Evolutionary conservation across 768 basidiomycete genomes (phyloP).

Genomic region (Amylocystis lapponica): DNA sequence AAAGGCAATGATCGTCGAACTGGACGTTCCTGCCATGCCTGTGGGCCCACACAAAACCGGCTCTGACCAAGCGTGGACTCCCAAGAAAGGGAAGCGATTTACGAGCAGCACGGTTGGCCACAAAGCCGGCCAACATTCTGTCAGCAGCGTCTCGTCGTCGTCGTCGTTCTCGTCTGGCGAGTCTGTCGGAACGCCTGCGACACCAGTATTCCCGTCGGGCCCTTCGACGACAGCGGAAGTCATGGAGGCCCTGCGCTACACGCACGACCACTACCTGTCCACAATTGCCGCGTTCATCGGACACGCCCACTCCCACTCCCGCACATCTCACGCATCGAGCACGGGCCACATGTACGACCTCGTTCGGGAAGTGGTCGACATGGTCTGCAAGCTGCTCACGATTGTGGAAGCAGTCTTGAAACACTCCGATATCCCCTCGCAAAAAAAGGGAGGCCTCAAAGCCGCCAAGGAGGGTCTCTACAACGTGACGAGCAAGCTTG

Average conservation of each 20-base stretch:
- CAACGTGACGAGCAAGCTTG: conserved; percentile 77
- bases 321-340: conserved; percentile 85
- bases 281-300: conserved; percentile 97
- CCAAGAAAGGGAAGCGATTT: conserved; percentile 1
- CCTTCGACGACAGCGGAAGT: conserved; percentile 65
- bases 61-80: conserved; percentile 4
- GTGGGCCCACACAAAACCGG: conserved; percentile 12
- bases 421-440: conserved; percentile 61
- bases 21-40: conserved; percentile 32
- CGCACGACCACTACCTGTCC: conserved; percentile 87
- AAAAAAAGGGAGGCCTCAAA: conserved; percentile 61
- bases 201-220: conserved; percentile 63
- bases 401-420: conserved; percentile 86
- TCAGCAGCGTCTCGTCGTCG: conserved; percentile 65
- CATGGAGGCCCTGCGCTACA: conserved; percentile 69
- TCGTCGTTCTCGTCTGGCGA: conserved; percentile 67
- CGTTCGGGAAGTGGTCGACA: conserved; percentile 90
- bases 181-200: conserved; percentile 38
- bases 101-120: conserved; percentile 8
- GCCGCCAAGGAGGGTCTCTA: conserved; percentile 78
- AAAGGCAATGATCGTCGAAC: conserved; percentile 26
- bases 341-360: conserved; percentile 93
- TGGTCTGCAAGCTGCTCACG: conserved; percentile 85
- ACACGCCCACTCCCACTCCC: conserved; percentile 90
- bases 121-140: conserved; percentile 33